phyloP scores from a whole-genome alignment of 352 stramenopile species.

The Phytophthora ramorum region DNA sequence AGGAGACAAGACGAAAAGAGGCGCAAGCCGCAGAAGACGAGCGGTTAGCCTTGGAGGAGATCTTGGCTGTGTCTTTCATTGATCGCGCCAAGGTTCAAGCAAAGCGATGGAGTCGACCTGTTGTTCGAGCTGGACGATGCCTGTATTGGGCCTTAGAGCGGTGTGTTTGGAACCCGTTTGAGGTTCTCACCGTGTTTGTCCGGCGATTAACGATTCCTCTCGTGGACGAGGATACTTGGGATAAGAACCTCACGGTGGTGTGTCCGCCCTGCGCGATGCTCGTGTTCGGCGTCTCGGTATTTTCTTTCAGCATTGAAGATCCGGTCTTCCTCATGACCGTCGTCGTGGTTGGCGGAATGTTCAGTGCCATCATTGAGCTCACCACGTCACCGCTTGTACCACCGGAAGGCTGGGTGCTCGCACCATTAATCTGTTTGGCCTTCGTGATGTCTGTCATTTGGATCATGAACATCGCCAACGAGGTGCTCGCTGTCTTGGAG shows the following conservation, averaged over 20 bases:
- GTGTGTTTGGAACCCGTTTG: conserved; percentile 76
- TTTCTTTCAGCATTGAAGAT: conserved; percentile 58
- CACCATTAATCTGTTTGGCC: conserved; percentile 70
- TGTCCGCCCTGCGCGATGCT: conserved; percentile 72
- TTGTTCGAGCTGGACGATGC: conserved; percentile 18
- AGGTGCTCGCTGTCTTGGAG: conserved; percentile 78
- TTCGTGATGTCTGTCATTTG: conserved; percentile 89
- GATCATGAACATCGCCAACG: conserved; percentile 89
- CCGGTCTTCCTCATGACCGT: conserved; percentile 54
- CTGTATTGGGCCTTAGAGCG: conserved; percentile 46
- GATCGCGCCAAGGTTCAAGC: conserved; percentile 25
- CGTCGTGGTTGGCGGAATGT: conserved; percentile 46
- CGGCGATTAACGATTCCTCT: conserved; percentile 79
- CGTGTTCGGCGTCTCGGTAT: conserved; percentile 58
- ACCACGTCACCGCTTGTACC: conserved; percentile 52
- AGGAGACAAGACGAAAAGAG: conserved; percentile 27
- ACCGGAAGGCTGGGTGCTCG: conserved; percentile 53
- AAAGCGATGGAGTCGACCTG: conserved; percentile 33
- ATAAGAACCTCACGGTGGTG: conserved; percentile 74
- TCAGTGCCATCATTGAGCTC: conserved; percentile 56
- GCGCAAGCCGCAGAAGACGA: conserved; percentile 27
- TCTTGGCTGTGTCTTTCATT: conserved; percentile 20
- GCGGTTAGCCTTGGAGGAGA: conserved; percentile 24
- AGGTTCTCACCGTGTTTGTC: conserved; percentile 72
- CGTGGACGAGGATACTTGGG: conserved; percentile 82